Percentiles rank a stretch among this genome's conserved stretches.
These are phyloP conservation scores for Nicotiana undulata DNA, from an alignment of 257 asterid species.

Conservation along the genomic window DNA sequence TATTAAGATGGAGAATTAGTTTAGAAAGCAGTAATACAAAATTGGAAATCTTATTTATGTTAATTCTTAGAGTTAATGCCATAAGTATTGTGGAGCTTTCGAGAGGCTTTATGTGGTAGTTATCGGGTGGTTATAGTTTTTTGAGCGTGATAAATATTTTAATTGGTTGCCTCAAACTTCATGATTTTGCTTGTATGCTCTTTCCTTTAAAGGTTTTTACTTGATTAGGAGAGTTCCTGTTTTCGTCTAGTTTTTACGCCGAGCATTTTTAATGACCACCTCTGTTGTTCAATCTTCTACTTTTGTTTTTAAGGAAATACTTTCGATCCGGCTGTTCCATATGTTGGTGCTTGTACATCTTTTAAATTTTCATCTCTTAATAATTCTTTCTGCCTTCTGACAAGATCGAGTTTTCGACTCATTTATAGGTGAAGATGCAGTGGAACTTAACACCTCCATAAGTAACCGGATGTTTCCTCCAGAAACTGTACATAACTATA, in stretches of 20 bases:
- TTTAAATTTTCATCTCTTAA: not conserved
- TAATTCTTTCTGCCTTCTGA: not conserved
- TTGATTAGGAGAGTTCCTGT: not conserved
- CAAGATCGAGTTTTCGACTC: not conserved
- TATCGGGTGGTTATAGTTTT: not conserved
- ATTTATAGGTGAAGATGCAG: slow-evolving; percentile 64
- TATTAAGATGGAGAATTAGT: not conserved
- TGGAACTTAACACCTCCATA: slow-evolving; percentile 20
- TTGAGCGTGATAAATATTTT: not conserved
- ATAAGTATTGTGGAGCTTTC: not conserved
- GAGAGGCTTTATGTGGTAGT: not conserved
- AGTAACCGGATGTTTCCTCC: slow-evolving; percentile 25
- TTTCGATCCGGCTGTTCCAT: not conserved
- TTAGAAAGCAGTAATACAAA: not conserved
- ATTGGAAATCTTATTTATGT: not conserved
- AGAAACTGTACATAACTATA: slow-evolving; percentile 15
- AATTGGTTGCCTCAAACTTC: not conserved
- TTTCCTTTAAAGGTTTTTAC: not conserved
- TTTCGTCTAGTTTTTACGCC: not conserved
- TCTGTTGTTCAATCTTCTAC: not conserved
- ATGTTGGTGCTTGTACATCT: not conserved
- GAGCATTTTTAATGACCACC: not conserved
- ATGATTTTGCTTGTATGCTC: not conserved
- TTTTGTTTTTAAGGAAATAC: not conserved
- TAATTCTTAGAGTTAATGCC: not conserved